Evolutionary conservation across 352 stramenopile genomes (phyloP), one percentile per base, ranked within the genome.

Genomic region (Globisporangium sylvaticum): DNA sequence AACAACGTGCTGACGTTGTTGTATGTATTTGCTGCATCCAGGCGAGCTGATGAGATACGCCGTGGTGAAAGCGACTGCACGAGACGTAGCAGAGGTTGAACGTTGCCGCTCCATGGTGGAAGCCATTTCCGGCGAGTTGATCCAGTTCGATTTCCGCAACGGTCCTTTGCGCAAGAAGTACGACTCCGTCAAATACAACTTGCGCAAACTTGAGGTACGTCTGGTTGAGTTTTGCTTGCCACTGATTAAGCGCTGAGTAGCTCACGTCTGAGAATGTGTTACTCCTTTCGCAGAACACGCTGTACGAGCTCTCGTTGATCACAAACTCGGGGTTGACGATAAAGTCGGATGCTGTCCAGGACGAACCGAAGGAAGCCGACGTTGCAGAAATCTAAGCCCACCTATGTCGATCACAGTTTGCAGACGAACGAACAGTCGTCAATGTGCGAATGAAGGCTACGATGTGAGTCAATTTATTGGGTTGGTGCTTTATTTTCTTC

Each of bases 131-230:
- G 89, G 93, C 12, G 85, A 98, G 68, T 67, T 96, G 22, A 87
- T 98, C 37, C 80, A 97, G 78, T 98, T 98, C 66, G 94, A 98
- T 72, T 98, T 98, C 68, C 82, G 94, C 44, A 98, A 98, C 71
- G 93, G 94, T 0, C 79, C 84, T 15, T 61, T 98, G 48, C 83
- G 96, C 37, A 91, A 92, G 57, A 98, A 98, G 70, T 98, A 96
- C 64, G 96, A 98, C 74, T 87, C 91, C 24, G 81, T 97, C 66
- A 98, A 98, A 76, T 98, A 98, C 83, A 94, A 94, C 20, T 62
- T 98, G 31, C 96, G 95, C 62, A 95, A 95, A 27, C 79, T 98
- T 6, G 94, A 98, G 83, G 87, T 92, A 68, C 42, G 64, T 57
- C 52, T 31, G 14, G 7, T 58, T 34, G 25, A 4, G n/a, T 39